Percentiles rank a stretch among this genome's conserved stretches.
Conservation (phyloP, 306 rosid genomes). For the Trifolium subterraneum region DNA sequence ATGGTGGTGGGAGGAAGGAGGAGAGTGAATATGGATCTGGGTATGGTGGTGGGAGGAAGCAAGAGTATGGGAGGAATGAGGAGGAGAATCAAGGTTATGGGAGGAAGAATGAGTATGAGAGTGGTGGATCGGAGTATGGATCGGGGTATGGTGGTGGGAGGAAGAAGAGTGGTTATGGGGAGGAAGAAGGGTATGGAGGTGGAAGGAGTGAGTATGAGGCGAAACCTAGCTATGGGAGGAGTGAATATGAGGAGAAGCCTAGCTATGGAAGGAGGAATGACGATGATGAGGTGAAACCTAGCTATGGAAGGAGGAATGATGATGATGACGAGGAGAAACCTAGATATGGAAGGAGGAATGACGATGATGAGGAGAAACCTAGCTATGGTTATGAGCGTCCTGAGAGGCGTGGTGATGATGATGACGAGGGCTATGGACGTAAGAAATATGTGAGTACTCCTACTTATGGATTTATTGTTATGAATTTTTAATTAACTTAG, state of each 20-base stretch:
- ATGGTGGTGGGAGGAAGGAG: constrained; percentile 26
- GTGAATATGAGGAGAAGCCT: constrained; percentile 8
- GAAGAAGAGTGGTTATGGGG: constrained; percentile 38
- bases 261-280: constrained; percentile 8
- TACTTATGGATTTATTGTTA: background rate
- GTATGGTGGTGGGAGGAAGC: constrained; percentile 32
- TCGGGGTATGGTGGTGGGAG: constrained; percentile 40
- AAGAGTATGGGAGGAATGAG: constrained; percentile 35
- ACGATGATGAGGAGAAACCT: constrained; percentile 34
- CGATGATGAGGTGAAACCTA: constrained; percentile 39
- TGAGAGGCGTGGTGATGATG: constrained; percentile 49
- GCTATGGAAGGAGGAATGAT: constrained; percentile 43
- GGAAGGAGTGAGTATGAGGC: constrained; percentile 39
- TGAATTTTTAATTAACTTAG: background rate
- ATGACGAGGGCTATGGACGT: constrained; percentile 64
- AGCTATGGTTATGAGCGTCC: constrained; percentile 43
- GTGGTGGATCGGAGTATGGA: constrained; percentile 41
- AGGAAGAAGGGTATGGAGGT: constrained; percentile 52
- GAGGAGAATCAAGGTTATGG: constrained; percentile 36
- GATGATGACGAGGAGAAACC: constrained; percentile 2
- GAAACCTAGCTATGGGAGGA: constrained; percentile 16
- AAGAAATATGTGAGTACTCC: constrained; percentile 76
- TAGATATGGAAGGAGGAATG: constrained; percentile 3
- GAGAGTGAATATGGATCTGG: constrained; percentile 40
- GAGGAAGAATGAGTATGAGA: constrained; percentile 37